A percentile compares a stretch with the other conserved stretches of the same genome.
These are phyloP conservation scores for Pichia cactophila DNA, from an alignment of 1,139 yeast genomes.

Conservation along the genomic window DNA sequence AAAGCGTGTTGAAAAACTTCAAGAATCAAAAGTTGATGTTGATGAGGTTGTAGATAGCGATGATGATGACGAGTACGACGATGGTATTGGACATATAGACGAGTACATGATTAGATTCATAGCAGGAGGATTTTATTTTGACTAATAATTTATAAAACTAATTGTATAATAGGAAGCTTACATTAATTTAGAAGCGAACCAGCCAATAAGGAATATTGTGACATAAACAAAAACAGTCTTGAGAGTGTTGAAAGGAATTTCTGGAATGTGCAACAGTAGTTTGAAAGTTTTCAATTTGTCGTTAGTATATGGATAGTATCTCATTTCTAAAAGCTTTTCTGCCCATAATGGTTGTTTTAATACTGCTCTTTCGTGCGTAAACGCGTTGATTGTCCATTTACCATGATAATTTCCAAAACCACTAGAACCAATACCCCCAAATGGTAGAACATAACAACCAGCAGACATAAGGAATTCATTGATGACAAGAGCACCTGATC, in stretches of 20 bases:
- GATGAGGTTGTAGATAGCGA: conserved; percentile 3
- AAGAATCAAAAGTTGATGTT: conserved; percentile 2
- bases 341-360: conserved; percentile 62
- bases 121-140: conserved; percentile 69
- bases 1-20: conserved; percentile 15
- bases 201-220: conserved; percentile 21
- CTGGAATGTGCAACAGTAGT: conserved; percentile 19
- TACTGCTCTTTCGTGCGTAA: conserved; percentile 69
- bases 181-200: conserved; percentile 20
- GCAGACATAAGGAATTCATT: conserved; percentile 75
- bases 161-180: not conserved
- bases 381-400: conserved; percentile 57
- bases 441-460: conserved; percentile 67
- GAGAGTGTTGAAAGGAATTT: conserved; percentile 29
- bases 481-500: conserved; percentile 69
- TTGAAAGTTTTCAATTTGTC: conserved; percentile 32
- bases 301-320: conserved; percentile 62
- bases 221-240: conserved; percentile 13
- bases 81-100: conserved; percentile 83
- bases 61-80: conserved; percentile 48
- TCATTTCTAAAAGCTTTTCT: conserved; percentile 47
- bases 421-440: conserved; percentile 86
- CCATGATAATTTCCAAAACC: conserved; percentile 87
- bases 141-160: conserved; percentile 21
- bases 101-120: conserved; percentile 93